These are phyloP conservation scores for Kazachstania kunashirensis DNA, from an alignment of 805 yeast species.

Conservation along the genomic window DNA sequence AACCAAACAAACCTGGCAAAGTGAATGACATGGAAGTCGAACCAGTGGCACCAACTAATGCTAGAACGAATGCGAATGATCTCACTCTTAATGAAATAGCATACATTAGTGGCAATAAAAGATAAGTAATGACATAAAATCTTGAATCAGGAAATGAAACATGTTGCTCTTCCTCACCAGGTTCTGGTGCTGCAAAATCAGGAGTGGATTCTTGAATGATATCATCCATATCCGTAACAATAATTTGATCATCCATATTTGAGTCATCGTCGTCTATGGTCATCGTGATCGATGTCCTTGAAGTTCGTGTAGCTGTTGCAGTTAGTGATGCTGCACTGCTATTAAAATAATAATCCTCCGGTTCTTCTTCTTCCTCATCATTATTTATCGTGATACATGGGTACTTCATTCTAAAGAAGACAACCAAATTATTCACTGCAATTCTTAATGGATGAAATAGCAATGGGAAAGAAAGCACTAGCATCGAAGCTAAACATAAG, in stretches of 20 bases:
- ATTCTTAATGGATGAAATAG: slow-evolving; percentile 77
- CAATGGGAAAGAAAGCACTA: slow-evolving; percentile 64
- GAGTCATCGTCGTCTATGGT: slow-evolving; percentile 8
- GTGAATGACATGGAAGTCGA: slow-evolving; percentile 87
- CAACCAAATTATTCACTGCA: slow-evolving; percentile 55
- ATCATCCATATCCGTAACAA: slow-evolving; percentile 4
- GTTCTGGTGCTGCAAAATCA: slow-evolving; percentile 1
- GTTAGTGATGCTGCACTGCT: background rate
- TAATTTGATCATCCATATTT: slow-evolving; percentile 7
- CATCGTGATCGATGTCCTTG: slow-evolving; percentile 9
- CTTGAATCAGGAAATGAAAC: slow-evolving; percentile 15
- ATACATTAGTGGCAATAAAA: slow-evolving; percentile 42
- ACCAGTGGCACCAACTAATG: slow-evolving; percentile 88
- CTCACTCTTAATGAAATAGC: slow-evolving; percentile 52
- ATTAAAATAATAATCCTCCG: slow-evolving; percentile 4
- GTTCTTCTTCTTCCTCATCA: slow-evolving; percentile 5
- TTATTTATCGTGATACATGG: background rate
- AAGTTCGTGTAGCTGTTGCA: background rate
- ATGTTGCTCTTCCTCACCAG: slow-evolving; percentile 10
- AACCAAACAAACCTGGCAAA: slow-evolving; percentile 82
- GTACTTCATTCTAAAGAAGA: slow-evolving; percentile 33
- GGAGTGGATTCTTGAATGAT: slow-evolving; percentile 2
- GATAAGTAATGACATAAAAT: slow-evolving; percentile 35
- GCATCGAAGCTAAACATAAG: slow-evolving; percentile 58
- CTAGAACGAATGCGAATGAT: slow-evolving; percentile 73